Evolutionary conservation across 768 basidiomycete species (phyloP).

Genomic region (Kwoniella sp.): DNA sequence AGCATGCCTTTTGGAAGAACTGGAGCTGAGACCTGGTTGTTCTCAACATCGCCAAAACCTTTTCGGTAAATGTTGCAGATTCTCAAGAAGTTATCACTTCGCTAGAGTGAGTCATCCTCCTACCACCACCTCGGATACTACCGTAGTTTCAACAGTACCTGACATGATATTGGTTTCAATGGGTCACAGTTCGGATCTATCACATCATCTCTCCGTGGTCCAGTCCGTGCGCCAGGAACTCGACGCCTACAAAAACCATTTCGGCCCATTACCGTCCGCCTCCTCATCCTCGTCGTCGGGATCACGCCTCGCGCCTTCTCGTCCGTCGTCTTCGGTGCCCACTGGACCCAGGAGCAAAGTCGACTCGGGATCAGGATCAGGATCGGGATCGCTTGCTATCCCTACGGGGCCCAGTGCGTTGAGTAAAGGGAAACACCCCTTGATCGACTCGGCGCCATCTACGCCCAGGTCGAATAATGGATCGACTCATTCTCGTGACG

Average conservation of each 20-base stretch:
- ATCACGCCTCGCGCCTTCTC: neutral
- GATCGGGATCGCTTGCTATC: neutral
- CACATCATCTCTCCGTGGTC: slow-evolving; percentile 35
- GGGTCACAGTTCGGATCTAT: slow-evolving; percentile 37
- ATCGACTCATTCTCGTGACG: neutral
- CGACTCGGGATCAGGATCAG: neutral
- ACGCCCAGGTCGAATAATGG: neutral
- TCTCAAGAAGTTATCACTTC: slow-evolving; percentile 40
- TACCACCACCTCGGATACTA: too few relatives aligned
- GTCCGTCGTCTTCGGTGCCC: neutral
- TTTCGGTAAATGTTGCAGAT: slow-evolving; percentile 21
- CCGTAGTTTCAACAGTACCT: too few relatives aligned
- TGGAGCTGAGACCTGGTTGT: neutral
- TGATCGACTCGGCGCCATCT: neutral
- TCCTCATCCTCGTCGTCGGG: neutral
- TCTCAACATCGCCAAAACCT: too few relatives aligned
- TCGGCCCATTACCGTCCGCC: slow-evolving; percentile 11
- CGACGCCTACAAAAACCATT: slow-evolving; percentile 34
- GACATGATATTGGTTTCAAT: slow-evolving; percentile 2
- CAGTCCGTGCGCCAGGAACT: slow-evolving; percentile 25
- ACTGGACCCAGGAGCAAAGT: neutral
- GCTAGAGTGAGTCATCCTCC: slow-evolving; percentile 36
- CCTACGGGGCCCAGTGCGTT: neutral
- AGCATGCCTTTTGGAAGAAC: too few relatives aligned
- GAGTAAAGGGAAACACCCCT: neutral